Percentiles rank a stretch among this genome's conserved stretches.
phyloP scores from a whole-genome alignment of 83 land plant species.

The Thuja plicata region DNA sequence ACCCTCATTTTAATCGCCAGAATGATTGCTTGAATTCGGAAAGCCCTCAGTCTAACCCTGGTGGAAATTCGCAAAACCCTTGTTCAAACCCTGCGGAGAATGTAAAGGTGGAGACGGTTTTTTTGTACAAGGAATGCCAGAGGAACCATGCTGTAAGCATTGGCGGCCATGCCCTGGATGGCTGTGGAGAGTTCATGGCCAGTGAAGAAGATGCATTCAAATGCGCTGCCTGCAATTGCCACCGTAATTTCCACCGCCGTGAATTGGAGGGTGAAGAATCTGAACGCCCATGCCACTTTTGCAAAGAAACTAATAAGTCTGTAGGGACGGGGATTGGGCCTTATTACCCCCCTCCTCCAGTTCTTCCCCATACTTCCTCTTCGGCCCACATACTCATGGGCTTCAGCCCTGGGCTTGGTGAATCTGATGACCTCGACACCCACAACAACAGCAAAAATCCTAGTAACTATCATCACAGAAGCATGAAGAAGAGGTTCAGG shows the following conservation, averaged over 20 bases:
- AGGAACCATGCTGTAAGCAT: conserved; percentile 15
- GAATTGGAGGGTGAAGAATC: background rate
- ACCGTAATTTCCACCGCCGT: conserved; percentile 17
- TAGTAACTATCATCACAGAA: background rate
- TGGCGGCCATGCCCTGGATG: conserved; percentile 16
- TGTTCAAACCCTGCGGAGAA: background rate
- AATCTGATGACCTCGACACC: conserved; percentile 2
- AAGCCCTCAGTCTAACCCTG: background rate
- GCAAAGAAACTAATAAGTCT: background rate
- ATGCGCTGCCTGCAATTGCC: conserved; percentile 15
- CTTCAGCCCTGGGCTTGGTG: background rate
- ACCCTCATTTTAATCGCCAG: background rate
- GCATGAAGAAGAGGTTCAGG: conserved; percentile 13
- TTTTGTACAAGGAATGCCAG: conserved; percentile 12
- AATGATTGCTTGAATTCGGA: background rate
- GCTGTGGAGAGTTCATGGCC: conserved; percentile 15
- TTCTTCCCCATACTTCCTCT: background rate
- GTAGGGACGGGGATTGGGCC: background rate
- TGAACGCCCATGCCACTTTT: background rate
- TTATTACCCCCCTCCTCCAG: background rate
- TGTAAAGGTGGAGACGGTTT: background rate
- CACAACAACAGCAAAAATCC: background rate
- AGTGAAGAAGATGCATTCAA: background rate
- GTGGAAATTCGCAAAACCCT: background rate
- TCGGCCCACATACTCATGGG: conserved; percentile 1